Percentiles rank a stretch among this genome's conserved stretches.
Conservation (phyloP, 768 basidiomycete genomes). For the Dioszegia hungarica region DNA sequence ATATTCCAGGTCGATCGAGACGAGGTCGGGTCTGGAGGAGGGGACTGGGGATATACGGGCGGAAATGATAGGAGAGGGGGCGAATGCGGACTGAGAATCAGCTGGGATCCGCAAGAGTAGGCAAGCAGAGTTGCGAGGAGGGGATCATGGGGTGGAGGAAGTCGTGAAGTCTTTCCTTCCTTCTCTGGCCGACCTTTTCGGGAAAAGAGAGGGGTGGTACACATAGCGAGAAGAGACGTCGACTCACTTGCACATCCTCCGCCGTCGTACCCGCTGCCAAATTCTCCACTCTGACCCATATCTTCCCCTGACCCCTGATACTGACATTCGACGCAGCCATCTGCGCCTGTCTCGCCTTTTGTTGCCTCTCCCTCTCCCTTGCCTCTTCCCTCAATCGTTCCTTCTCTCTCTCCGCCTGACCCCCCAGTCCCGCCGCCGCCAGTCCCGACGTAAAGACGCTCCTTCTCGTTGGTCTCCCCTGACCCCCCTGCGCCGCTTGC, state of each 20-base stretch:
- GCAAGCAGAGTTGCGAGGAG: too few relatives aligned
- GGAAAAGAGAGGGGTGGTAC: background rate
- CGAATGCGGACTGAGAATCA: conserved; percentile 63
- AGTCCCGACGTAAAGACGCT: conserved; percentile 4
- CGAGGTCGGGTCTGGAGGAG: conserved; percentile 39
- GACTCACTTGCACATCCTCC: conserved; percentile 65
- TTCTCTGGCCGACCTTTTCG: too few relatives aligned
- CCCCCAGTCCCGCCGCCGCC: conserved; percentile 2
- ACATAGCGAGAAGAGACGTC: background rate
- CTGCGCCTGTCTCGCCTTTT: background rate
- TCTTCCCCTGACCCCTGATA: conserved; percentile 50
- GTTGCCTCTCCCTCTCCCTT: background rate
- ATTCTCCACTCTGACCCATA: conserved; percentile 63
- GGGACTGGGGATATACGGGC: conserved; percentile 51
- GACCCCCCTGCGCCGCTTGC: background rate
- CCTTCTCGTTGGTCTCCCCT: background rate
- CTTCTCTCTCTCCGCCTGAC: background rate
- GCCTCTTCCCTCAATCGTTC: background rate
- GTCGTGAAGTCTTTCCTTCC: too few relatives aligned
- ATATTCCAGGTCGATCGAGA: conserved; percentile 68
- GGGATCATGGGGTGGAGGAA: background rate
- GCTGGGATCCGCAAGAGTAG: too few relatives aligned
- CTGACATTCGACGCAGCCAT: conserved; percentile 9
- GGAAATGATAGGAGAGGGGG: conserved; percentile 60
- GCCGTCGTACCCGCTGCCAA: conserved; percentile 71